These are phyloP conservation scores for Aspergillus nomiae DNA, from an alignment of 2,329 filamentous ascomycete genomes.

Conservation along the genomic window DNA sequence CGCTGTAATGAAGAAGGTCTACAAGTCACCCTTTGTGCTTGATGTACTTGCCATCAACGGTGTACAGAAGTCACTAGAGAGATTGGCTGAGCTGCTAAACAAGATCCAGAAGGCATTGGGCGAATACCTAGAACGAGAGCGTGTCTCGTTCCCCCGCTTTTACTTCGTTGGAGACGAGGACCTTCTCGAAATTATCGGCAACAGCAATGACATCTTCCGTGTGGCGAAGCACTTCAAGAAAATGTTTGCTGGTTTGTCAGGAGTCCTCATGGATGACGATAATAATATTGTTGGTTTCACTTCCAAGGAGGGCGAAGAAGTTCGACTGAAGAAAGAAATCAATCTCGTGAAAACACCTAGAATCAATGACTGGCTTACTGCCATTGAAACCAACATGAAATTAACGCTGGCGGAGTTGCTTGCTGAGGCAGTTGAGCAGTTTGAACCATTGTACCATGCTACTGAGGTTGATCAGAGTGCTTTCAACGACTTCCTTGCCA, in stretches of 20 bases:
- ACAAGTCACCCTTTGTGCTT: slow-evolving; percentile 91
- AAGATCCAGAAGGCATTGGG: slow-evolving; percentile 99
- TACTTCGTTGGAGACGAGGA: slow-evolving; percentile 99
- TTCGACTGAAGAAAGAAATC: slow-evolving; percentile 85
- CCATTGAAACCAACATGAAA: slow-evolving; percentile 92
- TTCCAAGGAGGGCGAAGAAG: slow-evolving; percentile 91
- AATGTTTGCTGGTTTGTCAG: slow-evolving; percentile 97
- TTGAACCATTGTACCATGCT: slow-evolving; percentile 74
- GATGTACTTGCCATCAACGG: slow-evolving; percentile 95
- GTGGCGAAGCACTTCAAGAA: slow-evolving; percentile 99
- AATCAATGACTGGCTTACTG: slow-evolving; percentile 98
- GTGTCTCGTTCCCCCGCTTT: slow-evolving; percentile 96
- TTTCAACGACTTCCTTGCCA: slow-evolving; percentile 77
- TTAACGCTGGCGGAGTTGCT: slow-evolving; percentile 87
- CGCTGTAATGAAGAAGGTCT: slow-evolving; percentile 99
- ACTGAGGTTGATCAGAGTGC: slow-evolving; percentile 68
- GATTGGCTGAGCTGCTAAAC: slow-evolving; percentile 93
- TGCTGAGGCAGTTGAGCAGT: slow-evolving; percentile 80
- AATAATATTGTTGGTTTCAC: slow-evolving; percentile 87
- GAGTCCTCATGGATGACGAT: slow-evolving; percentile 88
- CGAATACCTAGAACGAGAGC: slow-evolving; percentile 96
- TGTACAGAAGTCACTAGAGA: slow-evolving; percentile 92
- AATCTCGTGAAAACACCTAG: slow-evolving; percentile 90
- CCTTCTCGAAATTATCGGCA: slow-evolving; percentile 97
- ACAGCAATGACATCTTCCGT: slow-evolving; percentile 94